Percentiles rank a stretch among this genome's conserved stretches.
Evolutionary conservation across 805 yeast genomes (phyloP).

Genomic region (Starmerella floricola): DNA sequence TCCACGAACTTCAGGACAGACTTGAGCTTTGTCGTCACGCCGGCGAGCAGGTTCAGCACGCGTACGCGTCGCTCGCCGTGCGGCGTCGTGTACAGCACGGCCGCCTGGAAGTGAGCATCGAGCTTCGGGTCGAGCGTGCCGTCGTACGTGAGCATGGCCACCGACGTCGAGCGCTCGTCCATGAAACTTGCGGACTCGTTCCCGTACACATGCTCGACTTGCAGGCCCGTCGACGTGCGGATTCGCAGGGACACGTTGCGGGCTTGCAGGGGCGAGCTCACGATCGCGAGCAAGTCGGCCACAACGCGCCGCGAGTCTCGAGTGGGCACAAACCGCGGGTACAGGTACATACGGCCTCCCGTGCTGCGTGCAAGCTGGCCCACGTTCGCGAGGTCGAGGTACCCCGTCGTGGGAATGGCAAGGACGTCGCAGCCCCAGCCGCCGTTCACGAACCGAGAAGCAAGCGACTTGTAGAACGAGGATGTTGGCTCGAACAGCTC

Average conservation of each 20-base stretch:
- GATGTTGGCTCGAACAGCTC: constrained; percentile 47
- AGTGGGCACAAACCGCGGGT: constrained; percentile 53
- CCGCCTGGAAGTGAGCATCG: constrained; percentile 86
- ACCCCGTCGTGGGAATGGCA: constrained; percentile 44
- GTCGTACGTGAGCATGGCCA: constrained; percentile 65
- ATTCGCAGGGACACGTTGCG: constrained; percentile 73
- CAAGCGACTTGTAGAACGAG: constrained; percentile 49
- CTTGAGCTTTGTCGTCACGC: constrained; percentile 60
- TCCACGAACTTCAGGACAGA: constrained; percentile 73
- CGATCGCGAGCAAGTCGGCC: constrained; percentile 33
- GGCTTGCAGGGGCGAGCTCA: constrained; percentile 38
- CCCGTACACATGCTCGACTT: constrained; percentile 34
- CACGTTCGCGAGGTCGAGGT: constrained; percentile 64
- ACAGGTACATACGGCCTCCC: constrained; percentile 58
- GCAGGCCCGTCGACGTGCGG: constrained; percentile 79
- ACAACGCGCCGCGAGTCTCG: constrained; percentile 59
- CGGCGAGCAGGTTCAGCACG: constrained; percentile 70
- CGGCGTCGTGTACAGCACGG: constrained; percentile 55
- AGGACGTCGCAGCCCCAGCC: constrained; percentile 70
- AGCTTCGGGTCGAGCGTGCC: constrained; percentile 51
- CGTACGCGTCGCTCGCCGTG: constrained; percentile 73
- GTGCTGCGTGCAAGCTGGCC: constrained; percentile 51
- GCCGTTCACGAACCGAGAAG: constrained; percentile 41
- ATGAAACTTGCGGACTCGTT: constrained; percentile 37
- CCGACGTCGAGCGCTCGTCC: constrained; percentile 49